Evolutionary conservation across 495 filamentous ascomycete genomes (phyloP).

Genomic region (Chaetomidium leptoderma): DNA sequence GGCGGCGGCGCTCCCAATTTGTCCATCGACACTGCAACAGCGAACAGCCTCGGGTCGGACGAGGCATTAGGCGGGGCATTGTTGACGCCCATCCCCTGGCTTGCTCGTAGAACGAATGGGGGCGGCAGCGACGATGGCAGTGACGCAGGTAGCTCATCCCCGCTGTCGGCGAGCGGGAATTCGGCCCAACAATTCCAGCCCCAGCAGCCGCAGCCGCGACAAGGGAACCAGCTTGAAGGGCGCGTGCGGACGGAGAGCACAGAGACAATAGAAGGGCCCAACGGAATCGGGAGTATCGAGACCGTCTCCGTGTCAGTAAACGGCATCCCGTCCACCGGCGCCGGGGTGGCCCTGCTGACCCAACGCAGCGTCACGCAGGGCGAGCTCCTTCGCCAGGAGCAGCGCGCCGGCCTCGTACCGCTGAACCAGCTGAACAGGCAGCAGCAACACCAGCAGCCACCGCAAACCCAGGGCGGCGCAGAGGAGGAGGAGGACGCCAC

Average conservation of each 20-base stretch:
- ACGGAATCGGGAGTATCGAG: constrained; percentile 65
- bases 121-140: constrained; percentile 26
- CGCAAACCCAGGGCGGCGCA: constrained; percentile 9
- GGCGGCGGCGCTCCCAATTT: constrained; percentile 41
- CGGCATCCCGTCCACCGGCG: constrained; percentile 49
- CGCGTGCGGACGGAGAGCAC: constrained; percentile 62
- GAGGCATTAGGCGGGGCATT: constrained; percentile 88
- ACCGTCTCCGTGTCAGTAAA: constrained; percentile 67
- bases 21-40: constrained; percentile 30
- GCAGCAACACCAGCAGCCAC: constrained; percentile 23
- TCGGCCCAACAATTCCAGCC: constrained; percentile 9
- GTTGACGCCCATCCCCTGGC: constrained; percentile 91
- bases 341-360: constrained; percentile 26
- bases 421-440: constrained; percentile 43
- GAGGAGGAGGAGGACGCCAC: constrained; percentile 34
- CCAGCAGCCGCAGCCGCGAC: constrained; percentile 25
- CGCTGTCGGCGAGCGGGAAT: constrained; percentile 19
- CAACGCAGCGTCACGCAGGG: constrained; percentile 64
- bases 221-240: constrained; percentile 39
- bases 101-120: constrained; percentile 39
- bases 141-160: constrained; percentile 26
- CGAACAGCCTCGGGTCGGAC: constrained; percentile 61
- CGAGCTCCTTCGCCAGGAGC: constrained; percentile 73
- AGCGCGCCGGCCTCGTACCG: constrained; percentile 64
- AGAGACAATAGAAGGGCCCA: constrained; percentile 66